Evolutionary conservation across 345 rosid species (phyloP).

Genomic region (Leavenworthia alabamica): DNA sequence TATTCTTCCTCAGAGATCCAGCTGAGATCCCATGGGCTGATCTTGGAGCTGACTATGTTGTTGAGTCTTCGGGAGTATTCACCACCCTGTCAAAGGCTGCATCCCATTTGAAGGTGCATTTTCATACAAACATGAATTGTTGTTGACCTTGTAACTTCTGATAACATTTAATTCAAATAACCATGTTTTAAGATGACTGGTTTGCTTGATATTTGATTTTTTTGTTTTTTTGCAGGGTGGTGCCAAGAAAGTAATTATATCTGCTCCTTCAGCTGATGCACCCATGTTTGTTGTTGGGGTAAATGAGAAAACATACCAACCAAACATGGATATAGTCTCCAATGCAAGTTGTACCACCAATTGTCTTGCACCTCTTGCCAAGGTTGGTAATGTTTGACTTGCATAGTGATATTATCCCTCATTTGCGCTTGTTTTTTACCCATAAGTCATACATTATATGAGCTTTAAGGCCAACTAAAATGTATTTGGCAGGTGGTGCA

Average conservation of each 20-base stretch:
- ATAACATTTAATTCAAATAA: background rate
- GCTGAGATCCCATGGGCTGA: slow-evolving; percentile 98
- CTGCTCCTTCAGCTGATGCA: slow-evolving; percentile 99
- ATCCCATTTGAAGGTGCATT: slow-evolving; percentile 66
- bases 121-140: background rate
- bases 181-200: background rate
- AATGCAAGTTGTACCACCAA: slow-evolving; percentile 99
- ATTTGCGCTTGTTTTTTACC: background rate
- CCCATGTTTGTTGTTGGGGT: slow-evolving; percentile 99
- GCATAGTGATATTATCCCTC: background rate
- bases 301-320: slow-evolving; percentile 74
- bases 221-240: slow-evolving; percentile 60
- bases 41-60: slow-evolving; percentile 77
- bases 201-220: slow-evolving; percentile 7
- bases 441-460: background rate
- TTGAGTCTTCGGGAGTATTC: slow-evolving; percentile 94
- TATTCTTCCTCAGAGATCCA: slow-evolving; percentile 58
- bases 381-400: slow-evolving; percentile 56
- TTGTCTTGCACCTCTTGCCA: slow-evolving; percentile 99
- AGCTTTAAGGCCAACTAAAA: background rate
- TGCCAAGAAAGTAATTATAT: slow-evolving; percentile 88
- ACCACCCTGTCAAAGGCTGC: slow-evolving; percentile 85
- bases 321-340: slow-evolving; percentile 91
- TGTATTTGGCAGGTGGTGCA: slow-evolving; percentile 68
- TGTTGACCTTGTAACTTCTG: background rate